Evolutionary conservation across 2,329 filamentous ascomycete genomes (phyloP).

Genomic region (Sclerotinia glacialis): DNA sequence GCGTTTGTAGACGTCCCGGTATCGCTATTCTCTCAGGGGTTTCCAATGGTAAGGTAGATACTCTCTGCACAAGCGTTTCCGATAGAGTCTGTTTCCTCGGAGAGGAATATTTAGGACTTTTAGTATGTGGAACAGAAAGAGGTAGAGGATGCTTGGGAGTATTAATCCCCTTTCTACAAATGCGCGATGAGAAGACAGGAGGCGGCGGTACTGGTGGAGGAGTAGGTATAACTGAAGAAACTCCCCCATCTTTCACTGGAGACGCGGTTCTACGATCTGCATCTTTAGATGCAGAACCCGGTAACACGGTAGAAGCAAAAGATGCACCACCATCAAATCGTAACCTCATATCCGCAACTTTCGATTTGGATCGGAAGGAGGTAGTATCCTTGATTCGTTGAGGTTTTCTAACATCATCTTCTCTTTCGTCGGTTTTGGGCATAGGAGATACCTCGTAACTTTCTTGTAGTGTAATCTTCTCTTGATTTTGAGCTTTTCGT

Average conservation of each 20-base stretch:
- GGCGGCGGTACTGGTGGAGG: slow-evolving; percentile 3
- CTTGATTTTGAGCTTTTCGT: slow-evolving; percentile 12
- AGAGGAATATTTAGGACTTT: background rate
- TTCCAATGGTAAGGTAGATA: background rate
- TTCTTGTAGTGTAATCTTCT: background rate
- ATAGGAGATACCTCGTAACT: background rate
- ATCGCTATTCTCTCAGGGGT: background rate
- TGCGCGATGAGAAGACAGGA: background rate
- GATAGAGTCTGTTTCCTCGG: background rate
- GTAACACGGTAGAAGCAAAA: slow-evolving; percentile 7
- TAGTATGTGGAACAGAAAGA: background rate
- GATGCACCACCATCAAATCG: slow-evolving; percentile 29
- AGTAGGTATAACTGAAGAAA: background rate
- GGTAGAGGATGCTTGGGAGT: background rate
- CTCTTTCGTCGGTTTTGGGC: background rate
- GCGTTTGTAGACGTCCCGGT: background rate
- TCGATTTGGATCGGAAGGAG: slow-evolving; percentile 21
- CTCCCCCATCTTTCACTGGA: background rate
- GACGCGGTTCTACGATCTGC: background rate
- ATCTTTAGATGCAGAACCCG: background rate
- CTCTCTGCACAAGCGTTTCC: background rate
- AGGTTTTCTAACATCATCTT: background rate
- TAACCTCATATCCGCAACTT: slow-evolving; percentile 32
- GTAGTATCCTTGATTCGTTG: slow-evolving; percentile 11
- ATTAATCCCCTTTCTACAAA: background rate